Conservation (phyloP, 2,329 filamentous ascomycete species). For the Colletotrichum destructivum region DNA sequence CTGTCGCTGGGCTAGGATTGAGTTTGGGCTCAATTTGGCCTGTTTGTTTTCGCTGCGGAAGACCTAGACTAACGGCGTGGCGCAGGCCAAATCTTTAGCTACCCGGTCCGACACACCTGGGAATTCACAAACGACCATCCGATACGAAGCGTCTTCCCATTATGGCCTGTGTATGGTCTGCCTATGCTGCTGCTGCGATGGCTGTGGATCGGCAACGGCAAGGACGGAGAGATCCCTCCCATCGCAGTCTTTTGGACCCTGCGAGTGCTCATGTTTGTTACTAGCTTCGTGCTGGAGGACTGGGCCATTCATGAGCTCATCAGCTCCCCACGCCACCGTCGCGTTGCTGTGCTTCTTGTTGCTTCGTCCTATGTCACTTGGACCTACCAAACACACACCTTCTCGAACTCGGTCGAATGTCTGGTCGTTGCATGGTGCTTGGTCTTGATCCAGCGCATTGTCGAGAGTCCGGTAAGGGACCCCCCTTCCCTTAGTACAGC, state of each 20-base stretch:
- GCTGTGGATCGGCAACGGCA: constrained; percentile 89
- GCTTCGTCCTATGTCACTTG: constrained; percentile 98
- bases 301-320: constrained; percentile 97
- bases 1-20: constrained; percentile 30
- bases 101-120: constrained; percentile 92
- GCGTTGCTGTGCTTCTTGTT: constrained; percentile 84
- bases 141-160: constrained; percentile 94
- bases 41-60: constrained; percentile 37
- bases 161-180: constrained; percentile 95
- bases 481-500: constrained; percentile 9
- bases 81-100: constrained; percentile 91
- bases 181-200: constrained; percentile 94
- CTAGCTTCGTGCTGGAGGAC: constrained; percentile 97
- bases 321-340: constrained; percentile 79
- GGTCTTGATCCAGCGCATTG: constrained; percentile 90
- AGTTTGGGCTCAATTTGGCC: constrained; percentile 30
- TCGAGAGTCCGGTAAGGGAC: constrained; percentile 79
- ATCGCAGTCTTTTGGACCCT: constrained; percentile 91
- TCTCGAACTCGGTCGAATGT: constrained; percentile 97
- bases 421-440: constrained; percentile 93
- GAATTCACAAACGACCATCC: constrained; percentile 92
- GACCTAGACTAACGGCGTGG: constrained; percentile 38
- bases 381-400: constrained; percentile 98
- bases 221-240: constrained; percentile 84
- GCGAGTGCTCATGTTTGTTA: constrained; percentile 90